These are phyloP conservation scores for Tulasnella sp. DNA, from an alignment of 768 basidiomycete species.

Conservation along the genomic window DNA sequence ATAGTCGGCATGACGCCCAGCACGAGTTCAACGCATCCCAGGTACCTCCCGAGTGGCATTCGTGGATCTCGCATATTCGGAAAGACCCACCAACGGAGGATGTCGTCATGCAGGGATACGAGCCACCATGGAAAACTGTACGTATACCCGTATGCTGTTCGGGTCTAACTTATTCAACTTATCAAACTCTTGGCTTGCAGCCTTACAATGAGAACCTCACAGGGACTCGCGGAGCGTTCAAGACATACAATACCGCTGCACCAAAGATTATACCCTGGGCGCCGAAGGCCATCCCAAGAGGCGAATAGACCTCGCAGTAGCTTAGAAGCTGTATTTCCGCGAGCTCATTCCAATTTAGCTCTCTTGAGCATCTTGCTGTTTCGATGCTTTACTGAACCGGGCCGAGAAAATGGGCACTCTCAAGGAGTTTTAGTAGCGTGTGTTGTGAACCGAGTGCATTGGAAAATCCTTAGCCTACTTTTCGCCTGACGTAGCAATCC, in stretches of 20 bases:
- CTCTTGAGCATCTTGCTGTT: not conserved
- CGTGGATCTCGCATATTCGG: conserved; percentile 89
- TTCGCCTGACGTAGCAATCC: not conserved
- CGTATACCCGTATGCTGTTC: too few species aligned
- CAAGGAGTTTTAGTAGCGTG: not conserved
- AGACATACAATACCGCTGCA: conserved; percentile 74
- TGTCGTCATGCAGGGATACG: conserved; percentile 53
- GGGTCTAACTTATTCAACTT: not conserved
- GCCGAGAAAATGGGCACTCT: too few species aligned
- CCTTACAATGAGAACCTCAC: conserved; percentile 84
- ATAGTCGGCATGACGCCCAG: conserved; percentile 31
- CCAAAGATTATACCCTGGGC: conserved; percentile 83
- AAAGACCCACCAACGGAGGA: conserved; percentile 73
- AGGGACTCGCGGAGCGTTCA: conserved; percentile 86
- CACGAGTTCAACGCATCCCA: conserved; percentile 89
- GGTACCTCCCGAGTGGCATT: conserved; percentile 94
- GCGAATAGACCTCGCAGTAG: not conserved
- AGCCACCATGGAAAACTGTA: conserved; percentile 80
- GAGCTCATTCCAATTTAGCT: not conserved
- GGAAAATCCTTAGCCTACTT: not conserved
- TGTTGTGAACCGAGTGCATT: not conserved
- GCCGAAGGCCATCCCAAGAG: conserved; percentile 55
- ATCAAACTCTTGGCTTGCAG: conserved; percentile 35
- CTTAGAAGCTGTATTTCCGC: not conserved
- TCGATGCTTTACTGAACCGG: not conserved